Evolutionary conservation across 169 alveolate genomes (phyloP).

Genomic region (Plasmodium blacklocki): DNA sequence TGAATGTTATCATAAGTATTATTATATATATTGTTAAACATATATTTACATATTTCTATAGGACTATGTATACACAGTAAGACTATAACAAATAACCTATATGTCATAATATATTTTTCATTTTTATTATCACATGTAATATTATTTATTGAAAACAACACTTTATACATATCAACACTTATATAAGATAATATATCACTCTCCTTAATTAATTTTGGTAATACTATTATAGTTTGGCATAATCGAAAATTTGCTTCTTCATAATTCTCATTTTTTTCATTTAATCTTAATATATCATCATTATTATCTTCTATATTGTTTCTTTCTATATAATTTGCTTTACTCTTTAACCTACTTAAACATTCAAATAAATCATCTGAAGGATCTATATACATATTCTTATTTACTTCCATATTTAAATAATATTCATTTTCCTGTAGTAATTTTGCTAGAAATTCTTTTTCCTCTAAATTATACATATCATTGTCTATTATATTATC

Average conservation of each 20-base stretch:
- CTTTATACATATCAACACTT: conserved; percentile 32
- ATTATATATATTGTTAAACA: conserved; percentile 40
- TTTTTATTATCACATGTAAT: conserved; percentile 14
- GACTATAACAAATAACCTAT: conserved; percentile 27
- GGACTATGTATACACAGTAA: conserved; percentile 39
- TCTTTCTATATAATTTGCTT: conserved; percentile 48
- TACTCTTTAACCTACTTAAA: conserved; percentile 30
- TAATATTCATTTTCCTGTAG: conserved; percentile 39
- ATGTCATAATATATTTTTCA: not conserved
- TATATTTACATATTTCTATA: conserved; percentile 23
- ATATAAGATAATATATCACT: conserved; percentile 46
- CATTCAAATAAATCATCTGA: conserved; percentile 69
- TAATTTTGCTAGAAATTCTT: conserved; percentile 25
- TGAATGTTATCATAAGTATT: conserved; percentile 21
- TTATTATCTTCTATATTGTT: conserved; percentile 3
- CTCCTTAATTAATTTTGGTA: conserved; percentile 32
- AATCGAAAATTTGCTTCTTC: conserved; percentile 58
- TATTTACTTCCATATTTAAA: conserved; percentile 36
- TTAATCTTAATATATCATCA: conserved; percentile 29
- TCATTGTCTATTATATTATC: conserved; percentile 27
- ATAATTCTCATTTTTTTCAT: conserved; percentile 43
- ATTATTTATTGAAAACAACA: conserved; percentile 26
- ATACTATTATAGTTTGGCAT: conserved; percentile 24
- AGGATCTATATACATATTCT: conserved; percentile 44
- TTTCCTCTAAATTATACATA: conserved; percentile 29